Evolutionary conservation across 2,329 filamentous ascomycete genomes (phyloP).

Genomic region (Cytospora paraplurivora): DNA sequence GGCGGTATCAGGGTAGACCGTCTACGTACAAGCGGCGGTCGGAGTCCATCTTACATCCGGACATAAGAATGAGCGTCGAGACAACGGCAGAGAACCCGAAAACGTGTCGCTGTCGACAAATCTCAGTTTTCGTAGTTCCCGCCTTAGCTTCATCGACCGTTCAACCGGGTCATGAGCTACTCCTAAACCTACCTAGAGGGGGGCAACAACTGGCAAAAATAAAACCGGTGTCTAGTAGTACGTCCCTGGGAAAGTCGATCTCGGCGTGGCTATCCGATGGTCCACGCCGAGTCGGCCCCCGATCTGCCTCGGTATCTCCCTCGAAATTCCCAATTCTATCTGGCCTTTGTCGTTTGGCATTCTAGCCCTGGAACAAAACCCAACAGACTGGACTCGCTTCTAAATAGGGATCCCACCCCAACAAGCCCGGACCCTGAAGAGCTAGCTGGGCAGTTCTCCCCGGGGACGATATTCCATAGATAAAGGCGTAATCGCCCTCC

Average conservation of each 20-base stretch:
- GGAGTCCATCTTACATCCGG: too few species aligned
- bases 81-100: too few species aligned
- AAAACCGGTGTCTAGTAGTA: neutral
- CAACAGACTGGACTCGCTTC: conserved; percentile 21
- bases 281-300: conserved; percentile 8
- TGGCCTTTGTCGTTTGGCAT: neutral
- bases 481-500: conserved; percentile 10
- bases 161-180: too few species aligned
- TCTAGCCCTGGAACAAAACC: neutral
- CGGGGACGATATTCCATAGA: neutral
- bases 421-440: conserved; percentile 21
- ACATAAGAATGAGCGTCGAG: too few species aligned
- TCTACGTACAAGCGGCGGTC: neutral
- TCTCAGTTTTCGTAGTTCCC: too few species aligned
- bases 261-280: neutral
- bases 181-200: neutral
- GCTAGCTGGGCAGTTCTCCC: neutral
- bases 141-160: too few species aligned
- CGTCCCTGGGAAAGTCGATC: neutral
- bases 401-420: conserved; percentile 16
- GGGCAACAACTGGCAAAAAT: neutral
- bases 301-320: conserved; percentile 21
- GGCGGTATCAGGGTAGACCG: conserved; percentile 9
- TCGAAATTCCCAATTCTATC: conserved; percentile 16
- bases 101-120: too few species aligned